Base-by-base conservation (phyloP, 2,329 filamentous ascomycete species). In the Sordariomycetes sp. region DNA sequence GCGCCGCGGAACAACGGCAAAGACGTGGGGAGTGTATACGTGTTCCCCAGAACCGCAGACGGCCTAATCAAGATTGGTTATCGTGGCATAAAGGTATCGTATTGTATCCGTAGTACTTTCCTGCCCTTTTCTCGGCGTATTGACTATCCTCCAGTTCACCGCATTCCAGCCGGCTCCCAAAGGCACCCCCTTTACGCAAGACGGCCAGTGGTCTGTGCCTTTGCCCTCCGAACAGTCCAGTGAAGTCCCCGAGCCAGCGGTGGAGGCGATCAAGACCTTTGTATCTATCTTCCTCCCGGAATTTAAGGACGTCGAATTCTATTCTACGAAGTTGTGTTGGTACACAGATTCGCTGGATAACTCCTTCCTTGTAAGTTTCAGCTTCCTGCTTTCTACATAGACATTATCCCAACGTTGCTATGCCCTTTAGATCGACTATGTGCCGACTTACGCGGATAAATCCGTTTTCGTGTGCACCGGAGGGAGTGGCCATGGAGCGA, bases 301-400 rank as follows among this genome's bases (percentile, higher is more conserved):
- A 20, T 68, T 70, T 28, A 57, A 60, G 2, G 46, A 59, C 3
- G 55, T 56, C 1, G 63, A 64, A 2, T 68, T 70, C 54, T 52
- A 64, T 51, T 65, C 63, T 5, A 67, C 62, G 2, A 69, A 66
- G 48, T 53, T 69, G 3, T 71, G 69, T 61, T 71, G 69, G 69
- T 71, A 71, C 60, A 71, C 66, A 1, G 69, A 71, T 57, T 67
- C 66, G 1, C 61, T 70, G 22, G 69, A 71, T 57, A 71, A 70
- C 61, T 66, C 66, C 12, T 68, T 70, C 24, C 58, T 68, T 24
- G 65, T 65, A 60, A 18, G 61, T 54, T 2, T 12, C 12, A 53
- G n/a, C n/a, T n/a, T n/a, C n/a, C 52, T 22, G 16, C 8, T 8
- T 3, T 20, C 12, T 7, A 4, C 11, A 12, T 20, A 12, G 2